Percentiles rank a stretch among this genome's conserved stretches.
phyloP scores from a whole-genome alignment of 345 rosid species.

The Noccaea bulbosa region DNA sequence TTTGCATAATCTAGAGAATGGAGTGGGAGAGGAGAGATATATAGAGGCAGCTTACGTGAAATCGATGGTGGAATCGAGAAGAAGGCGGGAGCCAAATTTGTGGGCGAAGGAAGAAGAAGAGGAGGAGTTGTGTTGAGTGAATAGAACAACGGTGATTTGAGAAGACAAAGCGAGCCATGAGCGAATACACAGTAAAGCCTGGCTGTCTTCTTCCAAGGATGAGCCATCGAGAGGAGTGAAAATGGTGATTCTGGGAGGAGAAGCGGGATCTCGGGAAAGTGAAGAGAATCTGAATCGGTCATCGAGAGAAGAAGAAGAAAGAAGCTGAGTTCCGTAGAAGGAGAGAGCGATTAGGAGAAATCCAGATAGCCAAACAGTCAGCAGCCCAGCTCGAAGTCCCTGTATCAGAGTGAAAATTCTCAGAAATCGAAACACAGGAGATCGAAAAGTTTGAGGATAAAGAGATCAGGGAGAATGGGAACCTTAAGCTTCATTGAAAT shows the following conservation, averaged over 20 bases:
- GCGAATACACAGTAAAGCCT: conserved; percentile 54
- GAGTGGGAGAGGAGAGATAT: too few relatives aligned
- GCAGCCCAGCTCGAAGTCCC: conserved; percentile 61
- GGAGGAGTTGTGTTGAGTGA: conserved; percentile 53
- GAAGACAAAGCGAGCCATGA: conserved; percentile 92
- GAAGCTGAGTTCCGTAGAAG: conserved; percentile 67
- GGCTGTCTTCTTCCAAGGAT: conserved; percentile 45
- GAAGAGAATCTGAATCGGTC: conserved; percentile 31
- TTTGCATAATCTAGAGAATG: background rate
- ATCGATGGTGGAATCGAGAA: conserved; percentile 71
- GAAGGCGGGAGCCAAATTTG: conserved; percentile 59
- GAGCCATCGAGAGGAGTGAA: conserved; percentile 62
- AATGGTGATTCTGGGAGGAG: conserved; percentile 66
- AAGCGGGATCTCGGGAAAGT: conserved; percentile 16
- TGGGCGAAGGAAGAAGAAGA: conserved; percentile 58
- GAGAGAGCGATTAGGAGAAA: conserved; percentile 68
- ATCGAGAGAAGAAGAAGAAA: conserved; percentile 49
- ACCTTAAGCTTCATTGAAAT: conserved; percentile 50
- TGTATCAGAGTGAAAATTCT: conserved; percentile 29
- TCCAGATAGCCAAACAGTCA: conserved; percentile 81
- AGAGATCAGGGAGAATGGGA: background rate
- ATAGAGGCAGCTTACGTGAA: conserved; percentile 65
- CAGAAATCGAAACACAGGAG: conserved; percentile 21
- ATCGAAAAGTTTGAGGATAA: background rate
- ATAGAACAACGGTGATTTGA: conserved; percentile 60